Evolutionary conservation across 2,329 filamentous ascomycete species (phyloP).

Genomic region (Cytospora mali): DNA sequence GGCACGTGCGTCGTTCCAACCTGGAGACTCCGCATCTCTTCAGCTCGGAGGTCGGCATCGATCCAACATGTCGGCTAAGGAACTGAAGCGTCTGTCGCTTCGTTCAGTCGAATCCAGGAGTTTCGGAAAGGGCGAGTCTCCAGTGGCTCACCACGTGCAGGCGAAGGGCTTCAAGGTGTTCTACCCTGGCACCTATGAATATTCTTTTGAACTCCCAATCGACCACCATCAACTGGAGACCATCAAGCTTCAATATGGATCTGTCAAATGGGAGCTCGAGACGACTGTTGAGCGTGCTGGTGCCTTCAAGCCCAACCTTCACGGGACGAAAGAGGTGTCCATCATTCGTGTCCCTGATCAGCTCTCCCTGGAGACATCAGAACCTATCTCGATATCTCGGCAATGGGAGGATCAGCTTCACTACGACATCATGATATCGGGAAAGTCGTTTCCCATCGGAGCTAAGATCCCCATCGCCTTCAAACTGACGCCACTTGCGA

Average conservation of each 20-base stretch:
- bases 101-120: constrained; percentile 82
- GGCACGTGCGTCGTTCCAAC: constrained; percentile 30
- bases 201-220: constrained; percentile 82
- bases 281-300: constrained; percentile 83
- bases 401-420: constrained; percentile 95
- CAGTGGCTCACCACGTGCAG: constrained; percentile 60
- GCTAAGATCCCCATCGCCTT: constrained; percentile 89
- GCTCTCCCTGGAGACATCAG: constrained; percentile 84
- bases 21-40: constrained; percentile 39
- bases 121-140: constrained; percentile 77
- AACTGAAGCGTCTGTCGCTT: constrained; percentile 71
- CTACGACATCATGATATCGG: constrained; percentile 95
- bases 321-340: constrained; percentile 78
- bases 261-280: constrained; percentile 85
- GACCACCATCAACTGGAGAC: constrained; percentile 89
- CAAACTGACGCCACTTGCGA: constrained; percentile 88
- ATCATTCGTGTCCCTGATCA: constrained; percentile 86
- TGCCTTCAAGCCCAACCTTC: constrained; percentile 85
- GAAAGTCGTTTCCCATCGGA: constrained; percentile 90
- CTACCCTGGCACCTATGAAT: constrained; percentile 68
- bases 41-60: constrained; percentile 36
- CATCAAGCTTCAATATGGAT: constrained; percentile 82
- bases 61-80: constrained; percentile 47
- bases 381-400: constrained; percentile 89
- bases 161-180: constrained; percentile 84